Base-by-base conservation (phyloP, 257 asterid species). In the Nicotiana tabacum region DNA sequence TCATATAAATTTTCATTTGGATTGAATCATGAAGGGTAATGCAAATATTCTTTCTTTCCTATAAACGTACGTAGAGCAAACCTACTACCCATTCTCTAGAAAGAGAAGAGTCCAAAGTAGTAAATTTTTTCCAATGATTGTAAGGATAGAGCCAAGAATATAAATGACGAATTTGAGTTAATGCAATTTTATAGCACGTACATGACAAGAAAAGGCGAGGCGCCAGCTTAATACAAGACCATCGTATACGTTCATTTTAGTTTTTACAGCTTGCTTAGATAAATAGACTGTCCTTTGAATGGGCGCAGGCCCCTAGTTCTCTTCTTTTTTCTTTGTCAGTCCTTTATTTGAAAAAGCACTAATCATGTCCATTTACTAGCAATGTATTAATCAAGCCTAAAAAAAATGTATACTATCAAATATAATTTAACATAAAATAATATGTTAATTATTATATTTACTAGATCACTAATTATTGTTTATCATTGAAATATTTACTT, bases 51-150 rank as follows among this genome's bases (percentile, higher is more conserved):
- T 77, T 67, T 64, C 60, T 74, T 27, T 3, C 17, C 72, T 57
- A 16, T 17, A 51, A 72, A 72, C 58, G 64, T 7, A 81, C 43
- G 62, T 82, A 48, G 58, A 18, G 74, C 56, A 65, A 46, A 55
- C 72, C 17, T 27, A 62, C 9, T 82, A 11, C 51, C 62, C 77
- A 65, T 82, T 84, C 81, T 70, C 61, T 83, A 77, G 61, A 67
- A 86, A 64, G 57, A 82, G 84, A 81, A 58, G 16, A 64, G 85
- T 84, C 83, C 85, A 69, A 84, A 78, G n/a, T 35, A 64, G 43
- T 85, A 69, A 77, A 46, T 5, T 77, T 11, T 82, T 77, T 55
- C 85, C 84, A 83, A 83, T 83, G 83, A 83, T 83, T 81, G 39
- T 76, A 39, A 43, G 56, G 81, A 57, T 46, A 66, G 48, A 27